A percentile compares a stretch with the other conserved stretches of the same genome.
Evolutionary conservation across 2,329 filamentous ascomycete genomes (phyloP).

Genomic region (Sphaceloma murrayae): DNA sequence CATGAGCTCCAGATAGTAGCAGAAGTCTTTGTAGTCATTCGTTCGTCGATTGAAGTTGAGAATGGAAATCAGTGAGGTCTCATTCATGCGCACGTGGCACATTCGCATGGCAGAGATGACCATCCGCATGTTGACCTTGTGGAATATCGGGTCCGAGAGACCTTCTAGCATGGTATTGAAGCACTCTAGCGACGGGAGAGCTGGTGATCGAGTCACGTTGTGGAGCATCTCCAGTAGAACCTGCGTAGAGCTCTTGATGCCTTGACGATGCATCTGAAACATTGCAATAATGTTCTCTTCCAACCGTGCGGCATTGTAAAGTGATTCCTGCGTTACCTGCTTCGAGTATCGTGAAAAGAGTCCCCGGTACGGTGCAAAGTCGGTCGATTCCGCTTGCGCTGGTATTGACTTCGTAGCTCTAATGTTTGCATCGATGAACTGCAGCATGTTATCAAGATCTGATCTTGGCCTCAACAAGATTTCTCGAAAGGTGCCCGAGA

Average conservation of each 20-base stretch:
- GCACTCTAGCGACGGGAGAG: constrained; percentile 55
- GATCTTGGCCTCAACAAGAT: neutral
- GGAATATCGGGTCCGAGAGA: constrained; percentile 37
- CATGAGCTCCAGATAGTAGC: constrained; percentile 34
- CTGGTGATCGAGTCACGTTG: constrained; percentile 54
- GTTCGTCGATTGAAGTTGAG: constrained; percentile 32
- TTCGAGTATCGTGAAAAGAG: constrained; percentile 20
- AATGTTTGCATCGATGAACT: constrained; percentile 1
- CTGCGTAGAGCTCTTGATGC: constrained; percentile 18
- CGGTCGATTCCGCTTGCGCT: neutral
- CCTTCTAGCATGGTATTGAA: constrained; percentile 62
- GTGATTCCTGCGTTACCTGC: constrained; percentile 31
- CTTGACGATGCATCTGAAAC: neutral
- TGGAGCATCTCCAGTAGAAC: constrained; percentile 41
- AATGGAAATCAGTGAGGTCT: constrained; percentile 34
- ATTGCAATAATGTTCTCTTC: neutral
- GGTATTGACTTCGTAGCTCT: constrained; percentile 3
- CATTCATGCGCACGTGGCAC: constrained; percentile 38
- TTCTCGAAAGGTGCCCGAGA: constrained; percentile 23
- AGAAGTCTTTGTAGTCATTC: constrained; percentile 30
- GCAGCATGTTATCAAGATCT: neutral
- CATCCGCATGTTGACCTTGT: constrained; percentile 25
- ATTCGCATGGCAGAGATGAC: constrained; percentile 26
- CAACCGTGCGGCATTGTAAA: constrained; percentile 17
- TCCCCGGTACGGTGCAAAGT: constrained; percentile 3